Evolutionary conservation across 441 rosid species (phyloP), one percentile per base, ranked within the genome.

Genomic region (Euphorbia celastroides): DNA sequence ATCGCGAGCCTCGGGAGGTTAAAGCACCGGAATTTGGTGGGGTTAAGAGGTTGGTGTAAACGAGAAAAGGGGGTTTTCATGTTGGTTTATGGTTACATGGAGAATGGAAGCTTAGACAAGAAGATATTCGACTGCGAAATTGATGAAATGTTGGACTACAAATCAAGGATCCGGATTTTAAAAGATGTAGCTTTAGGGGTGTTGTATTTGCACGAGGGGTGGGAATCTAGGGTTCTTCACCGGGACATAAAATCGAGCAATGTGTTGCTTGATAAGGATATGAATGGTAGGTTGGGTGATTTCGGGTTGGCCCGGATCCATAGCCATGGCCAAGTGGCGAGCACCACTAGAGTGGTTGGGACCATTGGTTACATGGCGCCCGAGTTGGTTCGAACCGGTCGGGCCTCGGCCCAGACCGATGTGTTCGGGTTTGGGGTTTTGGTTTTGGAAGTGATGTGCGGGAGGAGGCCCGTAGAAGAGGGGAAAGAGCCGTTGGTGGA

Each of bases 181-280:
- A 83, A 82, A 73, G 86, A 87, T 51, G 93, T 89, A 1, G 96
- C 90, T 66, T 73, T 69, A 0, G 96, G 89, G 2, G 38, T 92
- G 5, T 68, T 87, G 50, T 90, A 83, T 62, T 75, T 92, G 20
- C 97, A 83, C n/a, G 87, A 92, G 51, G 97, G 93, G 52, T 88
- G 97, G 96, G 90, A 87, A 38, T 71, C 81, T 55, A 84, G 76
- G 67, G 93, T 90, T 26, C 71, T 93, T 2, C 96, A 80, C 25
- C 81, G 96, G 54, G 90, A 88, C 67, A 85, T 89, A 34, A 86
- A 89, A 77, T 86, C 98, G 9, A 83, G 97, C 72, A 87, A 92
- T 58, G 89, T 93, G 62, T 76, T 93, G 9, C 90, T 87, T 10
- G 97, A 88, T 69, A 70, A 74, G 68, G 90, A 92, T 5, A 86